Evolutionary conservation across 176 grass and related monocot genomes (phyloP).

Genomic region (Thinopyrum elongatum): DNA sequence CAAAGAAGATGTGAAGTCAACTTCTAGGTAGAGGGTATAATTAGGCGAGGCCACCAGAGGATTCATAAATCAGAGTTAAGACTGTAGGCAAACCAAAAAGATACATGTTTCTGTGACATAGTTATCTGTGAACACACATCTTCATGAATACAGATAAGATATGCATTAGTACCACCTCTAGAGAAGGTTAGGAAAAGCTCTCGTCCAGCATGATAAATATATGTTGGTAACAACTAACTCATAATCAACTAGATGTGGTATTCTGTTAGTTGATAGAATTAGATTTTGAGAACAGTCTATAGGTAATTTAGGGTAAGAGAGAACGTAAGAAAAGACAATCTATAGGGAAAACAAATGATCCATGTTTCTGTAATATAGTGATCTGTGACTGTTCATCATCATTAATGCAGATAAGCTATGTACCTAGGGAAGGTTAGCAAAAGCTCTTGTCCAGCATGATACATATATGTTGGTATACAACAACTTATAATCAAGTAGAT

Average conservation of each 20-base stretch:
- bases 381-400: not conserved
- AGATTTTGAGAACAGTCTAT: not conserved
- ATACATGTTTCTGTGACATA: not conserved
- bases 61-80: not conserved
- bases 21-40: not conserved
- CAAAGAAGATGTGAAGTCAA: not conserved
- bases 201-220: not conserved
- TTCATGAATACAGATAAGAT: not conserved
- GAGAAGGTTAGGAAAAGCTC: not conserved
- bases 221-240: not conserved
- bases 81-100: not conserved
- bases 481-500: not conserved
- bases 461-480: not conserved
- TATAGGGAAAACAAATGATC: not conserved
- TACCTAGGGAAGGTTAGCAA: not conserved
- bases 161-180: not conserved
- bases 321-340: not conserved
- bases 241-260: not conserved
- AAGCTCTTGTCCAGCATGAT: not conserved
- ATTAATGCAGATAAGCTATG: not conserved
- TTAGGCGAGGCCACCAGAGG: not conserved
- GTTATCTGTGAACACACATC: not conserved
- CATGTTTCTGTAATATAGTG: not conserved
- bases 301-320: not conserved
- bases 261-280: not conserved